Evolutionary conservation across 768 basidiomycete species (phyloP).

Genomic region (Termitomyces bulborhizus): DNA sequence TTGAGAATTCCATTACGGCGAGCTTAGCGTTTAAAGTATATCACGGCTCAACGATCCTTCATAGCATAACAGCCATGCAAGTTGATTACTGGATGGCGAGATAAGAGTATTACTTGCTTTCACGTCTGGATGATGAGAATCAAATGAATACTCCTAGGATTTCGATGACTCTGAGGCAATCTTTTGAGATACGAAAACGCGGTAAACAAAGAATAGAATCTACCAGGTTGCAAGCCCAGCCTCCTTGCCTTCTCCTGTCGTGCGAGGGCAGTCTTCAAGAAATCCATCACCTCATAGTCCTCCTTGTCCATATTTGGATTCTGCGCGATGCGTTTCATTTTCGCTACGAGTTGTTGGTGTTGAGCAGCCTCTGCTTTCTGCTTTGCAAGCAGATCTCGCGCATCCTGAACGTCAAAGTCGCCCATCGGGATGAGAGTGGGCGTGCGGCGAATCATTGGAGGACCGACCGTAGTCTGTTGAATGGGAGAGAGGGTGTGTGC

Average conservation of each 20-base stretch:
- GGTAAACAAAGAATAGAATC: neutral
- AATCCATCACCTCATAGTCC: conserved; percentile 26
- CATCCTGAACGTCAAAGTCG: conserved; percentile 74
- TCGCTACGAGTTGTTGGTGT: conserved; percentile 34
- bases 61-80: neutral
- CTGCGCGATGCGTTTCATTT: conserved; percentile 42
- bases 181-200: neutral
- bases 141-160: neutral
- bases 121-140: neutral
- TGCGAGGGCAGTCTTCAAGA: conserved; percentile 21
- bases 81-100: neutral
- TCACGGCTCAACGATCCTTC: neutral
- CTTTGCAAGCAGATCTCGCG: conserved; percentile 53
- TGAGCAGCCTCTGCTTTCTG: conserved; percentile 36
- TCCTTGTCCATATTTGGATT: conserved; percentile 25
- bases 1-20: too few relatives aligned
- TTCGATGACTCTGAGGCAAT: conserved; percentile 5
- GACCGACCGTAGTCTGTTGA: conserved; percentile 2
- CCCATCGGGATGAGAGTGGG: conserved; percentile 75
- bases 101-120: neutral
- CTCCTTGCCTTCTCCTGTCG: conserved; percentile 22
- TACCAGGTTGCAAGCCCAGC: conserved; percentile 20
- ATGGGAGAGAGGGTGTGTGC: conserved; percentile 9
- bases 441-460: conserved; percentile 63
- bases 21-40: neutral